Percentiles rank a stretch among this genome's conserved stretches.
Conservation (phyloP, 2,329 filamentous ascomycete species). For the Calonectria montana region DNA sequence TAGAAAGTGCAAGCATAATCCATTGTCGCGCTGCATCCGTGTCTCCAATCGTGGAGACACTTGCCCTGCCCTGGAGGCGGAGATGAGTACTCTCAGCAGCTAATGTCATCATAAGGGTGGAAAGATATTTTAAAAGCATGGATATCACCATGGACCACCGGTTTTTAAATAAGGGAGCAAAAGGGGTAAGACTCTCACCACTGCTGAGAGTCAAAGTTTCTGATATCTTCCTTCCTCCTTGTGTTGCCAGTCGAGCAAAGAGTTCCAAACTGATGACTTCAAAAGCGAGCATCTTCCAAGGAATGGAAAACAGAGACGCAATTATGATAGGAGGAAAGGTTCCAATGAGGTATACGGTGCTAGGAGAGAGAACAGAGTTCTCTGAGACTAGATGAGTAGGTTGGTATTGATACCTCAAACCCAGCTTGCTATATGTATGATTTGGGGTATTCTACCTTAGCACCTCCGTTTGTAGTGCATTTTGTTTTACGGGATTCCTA, state of each 20-base stretch:
- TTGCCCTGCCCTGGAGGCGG: no score
- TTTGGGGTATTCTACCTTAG: no score
- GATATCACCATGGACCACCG: background rate
- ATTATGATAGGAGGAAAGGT: background rate
- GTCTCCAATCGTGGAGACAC: no score
- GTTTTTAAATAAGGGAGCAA: background rate
- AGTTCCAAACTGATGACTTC: background rate
- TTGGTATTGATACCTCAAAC: no score
- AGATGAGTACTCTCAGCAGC: background rate
- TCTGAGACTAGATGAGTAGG: no score
- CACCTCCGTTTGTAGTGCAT: no score
- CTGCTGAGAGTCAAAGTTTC: background rate
- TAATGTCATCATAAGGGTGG: background rate
- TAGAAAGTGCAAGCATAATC: no score
- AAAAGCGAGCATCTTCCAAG: constrained; percentile 4
- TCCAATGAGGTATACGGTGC: background rate
- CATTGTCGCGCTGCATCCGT: no score
- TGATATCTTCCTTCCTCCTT: background rate
- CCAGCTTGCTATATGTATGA: no score
- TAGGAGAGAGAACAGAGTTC: background rate
- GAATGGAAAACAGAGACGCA: background rate
- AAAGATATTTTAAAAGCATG: background rate
- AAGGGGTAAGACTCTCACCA: background rate
- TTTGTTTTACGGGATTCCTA: no score
- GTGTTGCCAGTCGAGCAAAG: background rate